Evolutionary conservation across 163 green algal species (phyloP).

Genomic region (Trebouxiophyceae sp.): DNA sequence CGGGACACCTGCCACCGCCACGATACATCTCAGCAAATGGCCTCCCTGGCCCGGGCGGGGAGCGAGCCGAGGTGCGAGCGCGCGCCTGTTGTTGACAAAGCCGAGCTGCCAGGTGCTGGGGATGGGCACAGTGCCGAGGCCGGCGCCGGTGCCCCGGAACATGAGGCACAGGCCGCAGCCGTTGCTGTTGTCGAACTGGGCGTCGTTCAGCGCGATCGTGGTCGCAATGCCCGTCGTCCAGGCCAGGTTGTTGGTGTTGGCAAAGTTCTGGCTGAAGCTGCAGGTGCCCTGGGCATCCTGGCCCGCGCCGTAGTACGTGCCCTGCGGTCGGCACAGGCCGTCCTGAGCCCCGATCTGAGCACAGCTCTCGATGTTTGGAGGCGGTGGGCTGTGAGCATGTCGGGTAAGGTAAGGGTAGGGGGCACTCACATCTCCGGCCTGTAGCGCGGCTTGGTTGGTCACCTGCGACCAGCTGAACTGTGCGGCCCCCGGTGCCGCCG

Average conservation of each 20-base stretch:
- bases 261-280: slow-evolving; percentile 22
- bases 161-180: slow-evolving; percentile 26
- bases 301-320: slow-evolving; percentile 19
- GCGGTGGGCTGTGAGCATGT: no score
- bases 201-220: slow-evolving; percentile 27
- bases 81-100: slow-evolving; percentile 14
- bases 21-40: no score
- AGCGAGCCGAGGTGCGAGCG: not conserved
- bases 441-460: not conserved
- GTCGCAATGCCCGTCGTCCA: slow-evolving; percentile 13
- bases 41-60: no score
- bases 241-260: slow-evolving; percentile 19
- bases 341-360: not conserved
- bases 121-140: slow-evolving; percentile 22
- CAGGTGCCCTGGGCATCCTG: slow-evolving; percentile 22
- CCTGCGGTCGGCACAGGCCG: slow-evolving; percentile 3
- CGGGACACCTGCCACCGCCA: slow-evolving; percentile 29
- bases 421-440: not conserved
- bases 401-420: no score
- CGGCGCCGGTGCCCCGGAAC: slow-evolving; percentile 20
- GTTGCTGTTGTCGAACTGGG: slow-evolving; percentile 10
- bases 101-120: slow-evolving; percentile 1
- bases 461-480: no score
- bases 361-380: not conserved
- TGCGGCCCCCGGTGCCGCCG: no score